Evolutionary conservation across 495 filamentous ascomycete genomes (phyloP).

Genomic region (Penicillium paxilli): DNA sequence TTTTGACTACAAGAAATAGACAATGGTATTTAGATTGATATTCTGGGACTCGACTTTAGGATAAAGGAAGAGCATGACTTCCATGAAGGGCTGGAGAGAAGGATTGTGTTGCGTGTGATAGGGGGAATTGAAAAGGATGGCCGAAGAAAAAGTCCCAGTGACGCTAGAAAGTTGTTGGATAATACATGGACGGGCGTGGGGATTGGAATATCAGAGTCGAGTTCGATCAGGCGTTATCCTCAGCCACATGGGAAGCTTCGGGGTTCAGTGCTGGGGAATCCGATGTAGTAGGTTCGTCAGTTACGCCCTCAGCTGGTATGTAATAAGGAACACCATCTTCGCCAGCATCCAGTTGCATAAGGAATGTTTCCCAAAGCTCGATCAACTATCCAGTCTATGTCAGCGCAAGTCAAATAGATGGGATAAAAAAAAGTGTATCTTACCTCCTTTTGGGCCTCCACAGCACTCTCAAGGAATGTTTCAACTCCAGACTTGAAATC

Average conservation of each 20-base stretch:
- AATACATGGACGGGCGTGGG: not conserved
- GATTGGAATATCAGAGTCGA: not conserved
- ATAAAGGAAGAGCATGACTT: not conserved
- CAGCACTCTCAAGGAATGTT: constrained; percentile 92
- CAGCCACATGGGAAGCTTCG: constrained; percentile 27
- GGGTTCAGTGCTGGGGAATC: constrained; percentile 24
- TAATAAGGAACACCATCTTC: constrained; percentile 83
- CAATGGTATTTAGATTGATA: constrained; percentile 18
- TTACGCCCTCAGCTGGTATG: constrained; percentile 48
- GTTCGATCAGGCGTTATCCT: constrained; percentile 13
- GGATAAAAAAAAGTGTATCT: too few species aligned
- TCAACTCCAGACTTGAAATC: constrained; percentile 98
- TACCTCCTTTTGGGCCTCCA: constrained; percentile 98
- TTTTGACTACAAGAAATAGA: constrained; percentile 13
- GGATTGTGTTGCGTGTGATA: constrained; percentile 4
- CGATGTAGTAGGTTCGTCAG: constrained; percentile 12
- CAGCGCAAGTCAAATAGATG: too few species aligned
- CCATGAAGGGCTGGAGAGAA: constrained; percentile 11
- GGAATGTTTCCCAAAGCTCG: constrained; percentile 97
- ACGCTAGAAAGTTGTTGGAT: not conserved
- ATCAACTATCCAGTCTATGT: constrained; percentile 67
- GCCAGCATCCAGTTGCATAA: constrained; percentile 90
- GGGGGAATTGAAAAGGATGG: not conserved
- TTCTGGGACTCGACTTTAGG: not conserved
- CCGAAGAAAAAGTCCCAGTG: not conserved